Evolutionary conservation across 768 basidiomycete species (phyloP), one percentile per base, ranked within the genome.

Genomic region (Suillus sp.): DNA sequence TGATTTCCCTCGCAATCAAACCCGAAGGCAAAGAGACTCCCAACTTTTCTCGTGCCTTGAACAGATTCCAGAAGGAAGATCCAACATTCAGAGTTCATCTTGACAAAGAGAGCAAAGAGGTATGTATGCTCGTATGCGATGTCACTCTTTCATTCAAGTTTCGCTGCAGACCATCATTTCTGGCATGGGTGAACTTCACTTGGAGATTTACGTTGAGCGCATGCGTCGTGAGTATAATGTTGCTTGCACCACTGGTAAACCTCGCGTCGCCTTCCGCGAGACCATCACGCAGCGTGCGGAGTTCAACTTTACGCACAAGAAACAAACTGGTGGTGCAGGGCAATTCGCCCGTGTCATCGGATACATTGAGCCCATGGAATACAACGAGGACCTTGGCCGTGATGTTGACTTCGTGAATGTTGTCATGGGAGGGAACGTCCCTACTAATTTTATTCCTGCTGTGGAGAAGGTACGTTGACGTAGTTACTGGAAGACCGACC

Each of bases 181-280:
- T 35, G 97, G 97, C 25, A 99, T 99, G 97, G 97, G 97, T 30
- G 97, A 99, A 76, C 86, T 99, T 20, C 97, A 99, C 74, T 85
- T 99, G 27, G 97, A 99, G 72, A 96, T 99, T 72, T 99, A 99
- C 78, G 95, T 98, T 64, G 97, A 99, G 74, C 93, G 97, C 45
- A 98, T 99, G 95, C 90, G 88, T 69, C 92, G 97, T 59, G 97
- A 99, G 78, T 99, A 99, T 78, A 92, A 92, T 61, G 93, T 95
- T 22, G 88, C 93, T 48, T 97, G 95, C 71, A 83, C 87, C 18
- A 98, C 96, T 8, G 96, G 96, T 64, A 96, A 95, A 76, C 97
- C 97, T 14, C 91, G 91, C 25, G 97, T 99, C 54, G 95, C 95
- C 4, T 99, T 94, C 84, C 87, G 96, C 51, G 97, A 99, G 79